Percentiles rank a stretch among this genome's conserved stretches.
These are phyloP conservation scores for Ophiostoma novo-ulmi DNA, from an alignment of 2,329 filamentous ascomycete genomes.

Conservation along the genomic window DNA sequence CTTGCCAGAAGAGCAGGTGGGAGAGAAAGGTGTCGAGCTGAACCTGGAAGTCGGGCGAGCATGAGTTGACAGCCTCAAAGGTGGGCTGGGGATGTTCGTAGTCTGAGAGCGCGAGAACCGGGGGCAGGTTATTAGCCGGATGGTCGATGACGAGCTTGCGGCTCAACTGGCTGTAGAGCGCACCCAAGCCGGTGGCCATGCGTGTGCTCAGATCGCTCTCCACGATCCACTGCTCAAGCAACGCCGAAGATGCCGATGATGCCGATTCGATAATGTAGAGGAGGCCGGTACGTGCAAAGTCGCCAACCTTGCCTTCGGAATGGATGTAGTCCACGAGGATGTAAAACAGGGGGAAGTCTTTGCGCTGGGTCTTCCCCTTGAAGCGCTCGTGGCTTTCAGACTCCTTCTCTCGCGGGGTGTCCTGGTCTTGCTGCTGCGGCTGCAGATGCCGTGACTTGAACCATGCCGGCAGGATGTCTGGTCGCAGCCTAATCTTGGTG, in stretches of 20 bases:
- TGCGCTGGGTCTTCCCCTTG: slow-evolving; percentile 77
- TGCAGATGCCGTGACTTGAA: slow-evolving; percentile 59
- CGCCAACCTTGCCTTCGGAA: slow-evolving; percentile 86
- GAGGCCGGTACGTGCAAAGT: slow-evolving; percentile 90
- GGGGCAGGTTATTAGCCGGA: slow-evolving; percentile 67
- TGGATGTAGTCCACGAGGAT: slow-evolving; percentile 95
- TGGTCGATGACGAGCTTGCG: slow-evolving; percentile 79
- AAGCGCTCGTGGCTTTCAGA: slow-evolving; percentile 69
- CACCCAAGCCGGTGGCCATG: slow-evolving; percentile 93
- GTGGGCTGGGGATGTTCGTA: slow-evolving; percentile 68
- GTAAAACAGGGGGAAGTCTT: slow-evolving; percentile 94
- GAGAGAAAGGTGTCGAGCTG: slow-evolving; percentile 92
- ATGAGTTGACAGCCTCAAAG: slow-evolving; percentile 67
- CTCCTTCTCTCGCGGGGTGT: neutral
- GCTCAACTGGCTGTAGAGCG: slow-evolving; percentile 60
- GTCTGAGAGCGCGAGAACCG: slow-evolving; percentile 83
- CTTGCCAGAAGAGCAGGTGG: slow-evolving; percentile 95
- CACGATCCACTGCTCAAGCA: slow-evolving; percentile 91
- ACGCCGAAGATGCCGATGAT: slow-evolving; percentile 73
- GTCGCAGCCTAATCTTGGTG: slow-evolving; percentile 88
- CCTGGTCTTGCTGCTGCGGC: slow-evolving; percentile 11
- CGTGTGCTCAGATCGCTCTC: slow-evolving; percentile 93
- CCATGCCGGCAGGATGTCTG: slow-evolving; percentile 83
- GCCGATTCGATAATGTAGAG: slow-evolving; percentile 95
- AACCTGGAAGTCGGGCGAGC: slow-evolving; percentile 69